These are phyloP conservation scores for Pisolithus microcarpus DNA, from an alignment of 768 basidiomycete species.

Conservation along the genomic window DNA sequence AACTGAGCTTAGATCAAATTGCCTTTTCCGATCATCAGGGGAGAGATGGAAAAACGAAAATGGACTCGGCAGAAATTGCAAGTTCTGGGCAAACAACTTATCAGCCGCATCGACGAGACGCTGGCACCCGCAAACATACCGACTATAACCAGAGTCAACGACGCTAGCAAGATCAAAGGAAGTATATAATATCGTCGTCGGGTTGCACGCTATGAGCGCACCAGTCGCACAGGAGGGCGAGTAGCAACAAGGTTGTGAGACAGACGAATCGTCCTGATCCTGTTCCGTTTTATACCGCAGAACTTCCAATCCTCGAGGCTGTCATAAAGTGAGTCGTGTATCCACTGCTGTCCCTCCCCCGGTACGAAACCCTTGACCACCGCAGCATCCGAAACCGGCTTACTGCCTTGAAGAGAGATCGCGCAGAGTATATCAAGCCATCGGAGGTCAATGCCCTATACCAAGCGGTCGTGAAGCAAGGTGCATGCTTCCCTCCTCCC, in stretches of 20 bases:
- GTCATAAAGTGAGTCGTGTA: slow-evolving; percentile 70
- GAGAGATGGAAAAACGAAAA: background rate
- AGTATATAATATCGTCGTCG: background rate
- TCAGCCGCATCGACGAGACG: background rate
- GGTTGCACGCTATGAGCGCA: slow-evolving; percentile 42
- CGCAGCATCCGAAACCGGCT: slow-evolving; percentile 88
- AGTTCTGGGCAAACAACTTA: no score
- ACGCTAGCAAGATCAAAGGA: background rate
- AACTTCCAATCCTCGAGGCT: slow-evolving; percentile 89
- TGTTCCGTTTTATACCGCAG: slow-evolving; percentile 37
- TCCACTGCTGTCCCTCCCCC: no score
- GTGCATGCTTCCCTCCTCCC: slow-evolving; percentile 34
- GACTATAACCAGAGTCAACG: no score
- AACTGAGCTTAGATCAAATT: slow-evolving; percentile 9
- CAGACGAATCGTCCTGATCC: slow-evolving; percentile 7
- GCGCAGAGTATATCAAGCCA: slow-evolving; percentile 86
- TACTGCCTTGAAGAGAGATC: slow-evolving; percentile 89
- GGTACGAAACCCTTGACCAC: slow-evolving; percentile 19
- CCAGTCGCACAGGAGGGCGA: slow-evolving; percentile 78
- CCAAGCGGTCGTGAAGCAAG: slow-evolving; percentile 89
- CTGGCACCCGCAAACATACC: background rate
- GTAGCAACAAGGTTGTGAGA: slow-evolving; percentile 17
- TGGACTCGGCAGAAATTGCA: background rate
- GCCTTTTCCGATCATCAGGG: slow-evolving; percentile 29
- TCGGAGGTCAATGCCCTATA: slow-evolving; percentile 92